Conservation (phyloP, 805 yeast genomes). For the Sugiyamaella americana region DNA sequence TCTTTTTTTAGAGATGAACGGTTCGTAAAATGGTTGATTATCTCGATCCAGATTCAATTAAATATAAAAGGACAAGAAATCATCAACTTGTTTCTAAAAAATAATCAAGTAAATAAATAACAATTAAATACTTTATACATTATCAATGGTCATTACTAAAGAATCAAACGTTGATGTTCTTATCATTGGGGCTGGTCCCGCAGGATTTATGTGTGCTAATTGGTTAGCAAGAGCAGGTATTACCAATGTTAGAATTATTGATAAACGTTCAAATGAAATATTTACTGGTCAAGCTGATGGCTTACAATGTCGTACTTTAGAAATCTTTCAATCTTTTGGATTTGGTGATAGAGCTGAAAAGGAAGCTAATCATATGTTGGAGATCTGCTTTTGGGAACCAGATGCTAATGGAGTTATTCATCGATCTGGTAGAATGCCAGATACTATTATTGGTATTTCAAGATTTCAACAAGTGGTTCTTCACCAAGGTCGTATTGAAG, state of each 20-base stretch:
- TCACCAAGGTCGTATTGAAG: slow-evolving; percentile 32
- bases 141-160: no score
- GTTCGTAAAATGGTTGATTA: no score
- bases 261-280: slow-evolving; percentile 28
- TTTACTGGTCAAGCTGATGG: slow-evolving; percentile 35
- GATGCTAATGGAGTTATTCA: slow-evolving; percentile 24
- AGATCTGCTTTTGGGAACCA: slow-evolving; percentile 33
- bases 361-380: slow-evolving; percentile 28
- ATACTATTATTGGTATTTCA: slow-evolving; percentile 28
- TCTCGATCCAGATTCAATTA: no score
- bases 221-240: slow-evolving; percentile 31
- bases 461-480: slow-evolving; percentile 29
- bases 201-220: slow-evolving; percentile 33
- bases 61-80: no score
- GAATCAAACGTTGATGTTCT: slow-evolving; percentile 28
- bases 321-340: slow-evolving; percentile 28
- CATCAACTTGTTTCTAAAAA: no score
- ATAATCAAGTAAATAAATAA: no score
- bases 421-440: slow-evolving; percentile 27
- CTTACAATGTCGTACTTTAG: slow-evolving; percentile 30
- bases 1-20: no score
- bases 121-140: no score
- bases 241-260: slow-evolving; percentile 28
- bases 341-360: slow-evolving; percentile 27
- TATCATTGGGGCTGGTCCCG: slow-evolving; percentile 37